These are phyloP conservation scores for Aciculosporium take DNA, from an alignment of 2,329 filamentous ascomycete genomes.

Conservation along the genomic window DNA sequence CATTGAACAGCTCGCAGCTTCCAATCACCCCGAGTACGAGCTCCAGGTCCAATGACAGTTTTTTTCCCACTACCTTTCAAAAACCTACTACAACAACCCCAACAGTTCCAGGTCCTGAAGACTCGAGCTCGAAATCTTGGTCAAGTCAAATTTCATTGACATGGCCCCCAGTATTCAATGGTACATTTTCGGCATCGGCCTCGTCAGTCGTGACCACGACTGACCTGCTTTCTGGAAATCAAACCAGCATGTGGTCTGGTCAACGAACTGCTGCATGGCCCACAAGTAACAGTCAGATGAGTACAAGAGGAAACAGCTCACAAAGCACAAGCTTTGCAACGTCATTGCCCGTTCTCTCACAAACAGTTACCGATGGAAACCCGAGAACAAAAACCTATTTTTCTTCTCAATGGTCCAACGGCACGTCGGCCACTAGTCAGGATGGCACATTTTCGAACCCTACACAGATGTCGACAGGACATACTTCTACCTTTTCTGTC, in stretches of 20 bases:
- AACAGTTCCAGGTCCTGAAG: neutral
- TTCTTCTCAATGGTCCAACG: slow-evolving; percentile 4
- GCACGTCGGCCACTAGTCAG: neutral
- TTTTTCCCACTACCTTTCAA: neutral
- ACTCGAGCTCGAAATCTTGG: neutral
- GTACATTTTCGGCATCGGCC: neutral
- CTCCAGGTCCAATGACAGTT: neutral
- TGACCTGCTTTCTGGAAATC: neutral
- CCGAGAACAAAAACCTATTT: slow-evolving; percentile 5
- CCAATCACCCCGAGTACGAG: neutral
- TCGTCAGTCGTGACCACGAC: neutral
- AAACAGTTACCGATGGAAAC: neutral
- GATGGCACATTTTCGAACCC: neutral
- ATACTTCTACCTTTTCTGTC: neutral
- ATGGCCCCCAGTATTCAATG: neutral
- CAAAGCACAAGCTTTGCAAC: neutral
- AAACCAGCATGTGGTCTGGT: neutral
- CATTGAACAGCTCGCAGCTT: slow-evolving; percentile 2
- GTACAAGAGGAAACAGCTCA: neutral
- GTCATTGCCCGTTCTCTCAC: neutral
- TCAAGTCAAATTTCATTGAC: neutral
- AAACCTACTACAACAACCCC: neutral
- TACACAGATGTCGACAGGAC: neutral
- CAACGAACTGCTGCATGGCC: neutral
- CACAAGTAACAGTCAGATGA: neutral